Percentiles rank a stretch among this genome's conserved stretches.
Conservation (phyloP, 495 filamentous ascomycete genomes). For the Penicillium cinerascens region DNA sequence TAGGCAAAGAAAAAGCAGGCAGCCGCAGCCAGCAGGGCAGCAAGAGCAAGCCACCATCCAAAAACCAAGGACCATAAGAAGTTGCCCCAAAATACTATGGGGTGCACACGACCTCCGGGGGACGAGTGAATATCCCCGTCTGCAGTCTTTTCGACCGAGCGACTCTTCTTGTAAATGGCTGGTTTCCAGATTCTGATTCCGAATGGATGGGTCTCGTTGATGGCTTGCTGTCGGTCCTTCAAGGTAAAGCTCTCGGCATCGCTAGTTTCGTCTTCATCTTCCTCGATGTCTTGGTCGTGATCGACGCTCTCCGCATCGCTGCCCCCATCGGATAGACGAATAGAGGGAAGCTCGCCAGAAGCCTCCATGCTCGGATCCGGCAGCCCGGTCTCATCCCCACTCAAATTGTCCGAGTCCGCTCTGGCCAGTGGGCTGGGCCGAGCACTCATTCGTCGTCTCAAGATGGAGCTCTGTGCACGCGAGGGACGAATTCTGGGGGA, state of each 20-base stretch:
- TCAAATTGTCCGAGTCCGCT: constrained; percentile 54
- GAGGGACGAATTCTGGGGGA: constrained; percentile 41
- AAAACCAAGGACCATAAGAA: constrained; percentile 87
- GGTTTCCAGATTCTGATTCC: constrained; percentile 99
- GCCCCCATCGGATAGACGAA: constrained; percentile 26
- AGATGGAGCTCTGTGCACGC: constrained; percentile 55
- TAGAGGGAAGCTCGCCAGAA: constrained; percentile 17
- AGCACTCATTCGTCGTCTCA: constrained; percentile 63
- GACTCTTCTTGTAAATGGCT: constrained; percentile 93
- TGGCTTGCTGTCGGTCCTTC: constrained; percentile 94
- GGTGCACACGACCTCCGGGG: constrained; percentile 82
- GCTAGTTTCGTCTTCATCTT: constrained; percentile 57
- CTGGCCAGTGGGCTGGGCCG: constrained; percentile 56
- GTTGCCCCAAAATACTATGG: constrained; percentile 81
- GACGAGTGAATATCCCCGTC: constrained; percentile 97
- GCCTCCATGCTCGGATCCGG: constrained; percentile 28
- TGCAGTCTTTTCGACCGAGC: constrained; percentile 92
- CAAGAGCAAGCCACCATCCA: constrained; percentile 93
- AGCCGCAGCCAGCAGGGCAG: constrained; percentile 66
- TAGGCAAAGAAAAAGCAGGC: constrained; percentile 79
- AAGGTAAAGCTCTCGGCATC: constrained; percentile 75
- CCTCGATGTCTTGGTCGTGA: constrained; percentile 15
- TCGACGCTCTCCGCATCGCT: constrained; percentile 21
- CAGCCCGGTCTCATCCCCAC: constrained; percentile 40
- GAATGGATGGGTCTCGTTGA: constrained; percentile 98